Evolutionary conservation across 352 stramenopile genomes (phyloP).

Genomic region (Phytopythium montanum): DNA sequence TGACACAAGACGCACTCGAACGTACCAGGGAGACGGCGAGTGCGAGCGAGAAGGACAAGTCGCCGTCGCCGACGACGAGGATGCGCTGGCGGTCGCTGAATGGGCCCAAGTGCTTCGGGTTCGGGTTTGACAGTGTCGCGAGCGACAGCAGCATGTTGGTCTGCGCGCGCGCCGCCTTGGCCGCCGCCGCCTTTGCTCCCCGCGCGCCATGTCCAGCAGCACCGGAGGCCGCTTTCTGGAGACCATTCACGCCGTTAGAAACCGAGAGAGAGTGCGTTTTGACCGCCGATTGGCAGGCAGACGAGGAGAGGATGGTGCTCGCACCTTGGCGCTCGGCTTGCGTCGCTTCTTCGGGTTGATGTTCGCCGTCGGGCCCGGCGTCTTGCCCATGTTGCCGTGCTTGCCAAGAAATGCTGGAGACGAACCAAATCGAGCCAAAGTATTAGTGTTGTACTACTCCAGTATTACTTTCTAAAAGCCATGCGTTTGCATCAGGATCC

Average conservation of each 20-base stretch:
- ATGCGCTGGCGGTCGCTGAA: conserved; percentile 76
- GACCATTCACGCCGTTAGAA: not conserved
- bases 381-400: not conserved
- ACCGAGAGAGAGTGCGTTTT: not conserved
- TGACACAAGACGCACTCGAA: too few relatives aligned
- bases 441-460: too few relatives aligned
- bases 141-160: conserved; percentile 68
- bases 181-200: not conserved
- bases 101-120: conserved; percentile 73
- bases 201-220: conserved; percentile 14
- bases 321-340: conserved; percentile 9
- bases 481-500: too few relatives aligned
- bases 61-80: conserved; percentile 80
- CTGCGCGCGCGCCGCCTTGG: conserved; percentile 37
- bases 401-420: too few relatives aligned
- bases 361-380: not conserved
- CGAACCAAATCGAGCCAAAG: too few relatives aligned
- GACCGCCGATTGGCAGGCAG: not conserved
- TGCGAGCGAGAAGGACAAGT: conserved; percentile 81
- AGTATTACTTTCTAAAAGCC: too few relatives aligned
- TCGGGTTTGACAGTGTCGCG: conserved; percentile 72
- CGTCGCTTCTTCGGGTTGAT: conserved; percentile 9
- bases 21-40: conserved; percentile 68
- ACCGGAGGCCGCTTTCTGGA: conserved; percentile 22
- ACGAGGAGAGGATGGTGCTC: not conserved